phyloP scores from a whole-genome alignment of 2,329 filamentous ascomycete species.

The Keithomyces neogunnii region DNA sequence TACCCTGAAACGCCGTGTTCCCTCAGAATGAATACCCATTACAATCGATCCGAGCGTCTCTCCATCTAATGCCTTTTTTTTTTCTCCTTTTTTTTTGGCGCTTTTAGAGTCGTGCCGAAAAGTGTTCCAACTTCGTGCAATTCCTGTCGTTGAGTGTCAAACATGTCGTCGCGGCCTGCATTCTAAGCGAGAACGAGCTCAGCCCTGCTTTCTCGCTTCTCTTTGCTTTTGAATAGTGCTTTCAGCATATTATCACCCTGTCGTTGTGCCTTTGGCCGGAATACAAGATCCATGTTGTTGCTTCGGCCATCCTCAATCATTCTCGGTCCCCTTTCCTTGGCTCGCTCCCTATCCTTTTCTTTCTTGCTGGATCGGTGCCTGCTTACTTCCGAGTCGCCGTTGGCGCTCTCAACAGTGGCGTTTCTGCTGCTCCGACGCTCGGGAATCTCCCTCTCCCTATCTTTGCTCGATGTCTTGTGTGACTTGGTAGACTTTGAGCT shows the following conservation, averaged over 20 bases:
- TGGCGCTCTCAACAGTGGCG: conserved; percentile 12
- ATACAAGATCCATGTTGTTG: conserved; percentile 26
- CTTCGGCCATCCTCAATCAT: conserved; percentile 29
- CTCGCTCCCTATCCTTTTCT: conserved; percentile 13
- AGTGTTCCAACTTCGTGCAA: too few relatives aligned
- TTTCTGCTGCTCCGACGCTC: conserved; percentile 7
- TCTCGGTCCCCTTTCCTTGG: conserved; percentile 15
- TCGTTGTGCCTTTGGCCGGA: conserved; percentile 39
- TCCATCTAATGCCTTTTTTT: not conserved
- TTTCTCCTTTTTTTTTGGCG: too few relatives aligned
- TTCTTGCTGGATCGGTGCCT: conserved; percentile 23
- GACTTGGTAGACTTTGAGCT: conserved; percentile 16
- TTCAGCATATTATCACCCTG: conserved; percentile 47
- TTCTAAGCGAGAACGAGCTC: conserved; percentile 21
- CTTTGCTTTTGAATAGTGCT: conserved; percentile 49
- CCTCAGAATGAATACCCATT: not conserved
- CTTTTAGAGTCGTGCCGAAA: too few relatives aligned
- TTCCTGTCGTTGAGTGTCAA: not conserved
- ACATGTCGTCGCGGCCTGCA: not conserved
- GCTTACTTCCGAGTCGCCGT: conserved; percentile 27
- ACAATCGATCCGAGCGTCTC: not conserved
- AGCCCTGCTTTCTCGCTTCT: conserved; percentile 29
- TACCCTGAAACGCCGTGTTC: not conserved
- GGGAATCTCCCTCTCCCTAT: conserved; percentile 11
- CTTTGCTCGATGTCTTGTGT: conserved; percentile 11